Conservation (phyloP, 495 filamentous ascomycete species). For the Trichocladium uniseriatum region DNA sequence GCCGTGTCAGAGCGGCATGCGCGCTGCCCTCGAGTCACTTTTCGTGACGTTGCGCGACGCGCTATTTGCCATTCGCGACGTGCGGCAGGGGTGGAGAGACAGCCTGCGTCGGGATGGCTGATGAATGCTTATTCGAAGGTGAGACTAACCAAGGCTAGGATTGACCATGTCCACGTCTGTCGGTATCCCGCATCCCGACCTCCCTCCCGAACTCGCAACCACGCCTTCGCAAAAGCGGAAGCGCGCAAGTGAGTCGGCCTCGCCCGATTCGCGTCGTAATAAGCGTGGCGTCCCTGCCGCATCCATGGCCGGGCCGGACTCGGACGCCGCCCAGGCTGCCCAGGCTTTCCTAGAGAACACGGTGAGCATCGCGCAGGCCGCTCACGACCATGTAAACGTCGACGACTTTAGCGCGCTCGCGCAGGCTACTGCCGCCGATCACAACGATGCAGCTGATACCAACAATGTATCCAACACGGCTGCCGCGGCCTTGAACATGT, state of each 20-base stretch:
- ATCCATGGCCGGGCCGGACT: constrained; percentile 27
- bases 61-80: neutral
- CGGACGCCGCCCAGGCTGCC: constrained; percentile 17
- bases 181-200: constrained; percentile 33
- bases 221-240: constrained; percentile 40
- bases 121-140: too few species aligned
- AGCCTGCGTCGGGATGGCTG: too few species aligned
- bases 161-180: constrained; percentile 35
- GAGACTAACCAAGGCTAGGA: constrained; percentile 10
- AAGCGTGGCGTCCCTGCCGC: constrained; percentile 37
- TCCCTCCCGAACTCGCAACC: constrained; percentile 16
- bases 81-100: neutral
- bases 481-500: constrained; percentile 58
- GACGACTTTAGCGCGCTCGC: constrained; percentile 44
- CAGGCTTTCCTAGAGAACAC: constrained; percentile 37
- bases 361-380: constrained; percentile 40
- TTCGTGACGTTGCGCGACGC: constrained; percentile 7
- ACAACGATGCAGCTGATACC: constrained; percentile 38
- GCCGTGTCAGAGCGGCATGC: neutral
- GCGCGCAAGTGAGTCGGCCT: constrained; percentile 32
- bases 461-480: constrained; percentile 54
- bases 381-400: constrained; percentile 30
- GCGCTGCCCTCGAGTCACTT: neutral
- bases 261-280: constrained; percentile 35
- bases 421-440: constrained; percentile 36